phyloP scores from a whole-genome alignment of 2,329 filamentous ascomycete species.

The Trichoderma semiorbis region DNA sequence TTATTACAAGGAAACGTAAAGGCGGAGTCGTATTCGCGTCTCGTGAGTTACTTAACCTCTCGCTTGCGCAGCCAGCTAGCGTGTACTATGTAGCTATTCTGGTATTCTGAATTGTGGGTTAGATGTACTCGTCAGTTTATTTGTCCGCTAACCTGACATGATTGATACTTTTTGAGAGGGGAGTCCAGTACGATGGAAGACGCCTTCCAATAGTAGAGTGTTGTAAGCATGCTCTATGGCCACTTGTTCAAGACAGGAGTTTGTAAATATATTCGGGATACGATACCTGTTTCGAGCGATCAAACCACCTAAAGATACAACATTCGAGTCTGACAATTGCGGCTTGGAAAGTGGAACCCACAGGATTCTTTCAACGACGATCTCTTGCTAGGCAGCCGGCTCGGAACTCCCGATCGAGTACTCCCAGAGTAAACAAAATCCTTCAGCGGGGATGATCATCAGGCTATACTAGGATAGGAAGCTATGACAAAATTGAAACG shows the following conservation, averaged over 20 bases:
- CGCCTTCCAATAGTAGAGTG: neutral
- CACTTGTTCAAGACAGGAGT: neutral
- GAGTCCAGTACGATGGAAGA: neutral
- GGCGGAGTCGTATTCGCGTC: too few species aligned
- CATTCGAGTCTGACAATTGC: neutral
- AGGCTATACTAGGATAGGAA: neutral
- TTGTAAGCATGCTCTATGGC: neutral
- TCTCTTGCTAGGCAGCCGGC: neutral
- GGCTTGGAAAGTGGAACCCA: neutral
- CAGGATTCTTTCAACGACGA: neutral
- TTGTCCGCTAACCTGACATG: too few species aligned
- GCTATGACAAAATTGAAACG: neutral
- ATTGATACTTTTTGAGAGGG: too few species aligned
- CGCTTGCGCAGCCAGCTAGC: too few species aligned
- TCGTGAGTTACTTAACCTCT: too few species aligned
- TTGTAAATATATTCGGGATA: neutral
- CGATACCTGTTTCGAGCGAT: neutral
- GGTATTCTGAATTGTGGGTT: too few species aligned
- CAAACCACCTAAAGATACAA: neutral
- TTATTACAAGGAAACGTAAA: too few species aligned
- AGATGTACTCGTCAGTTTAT: too few species aligned
- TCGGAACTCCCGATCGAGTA: neutral
- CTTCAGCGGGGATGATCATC: neutral
- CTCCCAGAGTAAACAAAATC: neutral
- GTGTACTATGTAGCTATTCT: too few species aligned